Percentiles rank a stretch among this genome's conserved stretches.
These are phyloP conservation scores for Acacia crassicarpa DNA, from an alignment of 306 rosid genomes.

Conservation along the genomic window DNA sequence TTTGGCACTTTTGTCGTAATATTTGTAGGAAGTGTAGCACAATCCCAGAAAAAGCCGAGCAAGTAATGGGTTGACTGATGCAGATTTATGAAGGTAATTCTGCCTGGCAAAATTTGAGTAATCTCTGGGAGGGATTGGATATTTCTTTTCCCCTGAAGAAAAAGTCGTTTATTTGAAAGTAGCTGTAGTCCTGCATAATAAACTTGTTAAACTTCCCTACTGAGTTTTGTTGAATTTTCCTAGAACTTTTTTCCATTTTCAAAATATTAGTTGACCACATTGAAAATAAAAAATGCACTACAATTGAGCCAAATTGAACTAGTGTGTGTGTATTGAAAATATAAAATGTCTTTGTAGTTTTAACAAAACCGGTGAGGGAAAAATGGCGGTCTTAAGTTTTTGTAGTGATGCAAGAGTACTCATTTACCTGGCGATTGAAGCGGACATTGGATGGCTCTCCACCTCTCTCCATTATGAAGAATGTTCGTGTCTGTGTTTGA, in stretches of 20 bases:
- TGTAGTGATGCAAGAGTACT: neutral
- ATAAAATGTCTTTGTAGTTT: neutral
- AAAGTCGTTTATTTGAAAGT: neutral
- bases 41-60: conserved; percentile 30
- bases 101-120: neutral
- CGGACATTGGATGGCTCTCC: neutral
- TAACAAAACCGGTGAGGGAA: neutral
- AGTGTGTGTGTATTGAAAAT: neutral
- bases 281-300: neutral
- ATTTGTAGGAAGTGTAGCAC: conserved; percentile 31
- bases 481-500: neutral
- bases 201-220: neutral
- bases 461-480: neutral
- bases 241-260: neutral
- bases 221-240: neutral
- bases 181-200: neutral
- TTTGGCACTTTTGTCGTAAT: neutral
- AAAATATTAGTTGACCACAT: neutral
- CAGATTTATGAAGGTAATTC: conserved; percentile 9
- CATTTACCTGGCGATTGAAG: neutral
- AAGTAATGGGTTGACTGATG: neutral
- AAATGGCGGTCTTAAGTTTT: neutral
- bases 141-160: no score
- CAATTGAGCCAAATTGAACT: neutral
- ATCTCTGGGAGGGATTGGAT: neutral